Evolutionary conservation across 495 filamentous ascomycete genomes (phyloP), one percentile per base, ranked within the genome.

Genomic region (Penicillium verhagenii): DNA sequence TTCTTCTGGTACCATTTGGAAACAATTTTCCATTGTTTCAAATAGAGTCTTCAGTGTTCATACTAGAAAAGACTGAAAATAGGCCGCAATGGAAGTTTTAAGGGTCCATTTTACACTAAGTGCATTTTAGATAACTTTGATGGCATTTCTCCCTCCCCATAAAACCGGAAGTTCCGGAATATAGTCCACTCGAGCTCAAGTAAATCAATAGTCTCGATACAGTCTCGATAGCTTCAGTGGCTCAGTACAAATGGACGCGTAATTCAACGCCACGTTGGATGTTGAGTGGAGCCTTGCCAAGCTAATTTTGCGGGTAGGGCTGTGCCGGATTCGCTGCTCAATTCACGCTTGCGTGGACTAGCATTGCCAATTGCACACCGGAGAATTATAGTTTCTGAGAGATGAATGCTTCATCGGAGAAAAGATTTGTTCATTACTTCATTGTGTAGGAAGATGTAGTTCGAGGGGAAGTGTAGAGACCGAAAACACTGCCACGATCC

Each of bases 1-100:
- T 38, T 39, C 14, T 26, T 19, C 38, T 50, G 46, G 39, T 50
- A 50, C 53, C 53, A 56, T 19, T 25, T 50, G 46, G 39, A 56
- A 50, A 46, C 53, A 56, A 29, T 16, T 50, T 18, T 50, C 44
- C 20, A 56, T 46, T 5, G 19, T 19, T 18, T 43, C 38, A 38
- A 56, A 56, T 47, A 56, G 40, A 23, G 11, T n/a, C n/a, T n/a
- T n/a, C n/a, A n/a, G n/a, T n/a, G n/a, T n/a, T n/a, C n/a, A n/a
- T n/a, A n/a, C n/a, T n/a, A n/a, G n/a, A n/a, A n/a, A n/a, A n/a
- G n/a, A n/a, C n/a, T n/a, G n/a, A n/a, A n/a, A n/a, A n/a, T n/a
- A n/a, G n/a, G n/a, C n/a, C n/a, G n/a, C n/a, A 43, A 2, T n/a
- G 33, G 33, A 14, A 16, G 10, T 25, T n/a, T 25, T 23, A 23